Percentiles rank a stretch among this genome's conserved stretches.
phyloP scores from a whole-genome alignment of 179 eudicot species.

The Spergularia azorica region DNA sequence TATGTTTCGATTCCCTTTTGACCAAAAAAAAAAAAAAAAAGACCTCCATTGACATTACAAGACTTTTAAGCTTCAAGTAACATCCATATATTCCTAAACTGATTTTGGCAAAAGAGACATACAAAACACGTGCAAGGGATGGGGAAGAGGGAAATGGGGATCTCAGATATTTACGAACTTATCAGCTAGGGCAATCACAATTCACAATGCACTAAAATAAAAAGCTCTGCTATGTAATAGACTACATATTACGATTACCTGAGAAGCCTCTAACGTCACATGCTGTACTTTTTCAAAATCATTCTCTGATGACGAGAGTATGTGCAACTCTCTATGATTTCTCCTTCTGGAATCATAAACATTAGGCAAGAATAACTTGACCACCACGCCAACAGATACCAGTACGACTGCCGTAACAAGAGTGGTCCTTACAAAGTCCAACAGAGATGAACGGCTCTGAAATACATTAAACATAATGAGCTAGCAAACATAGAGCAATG shows the following conservation, averaged over 20 bases:
- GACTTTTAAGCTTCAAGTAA: neutral
- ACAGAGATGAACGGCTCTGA: slow-evolving; percentile 56
- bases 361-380: slow-evolving; percentile 52
- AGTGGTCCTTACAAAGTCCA: slow-evolving; percentile 47
- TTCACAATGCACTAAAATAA: neutral
- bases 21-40: neutral
- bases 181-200: neutral
- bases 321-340: slow-evolving; percentile 30
- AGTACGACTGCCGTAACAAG: slow-evolving; percentile 58
- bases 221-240: neutral
- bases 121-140: neutral
- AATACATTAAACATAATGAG: slow-evolving; percentile 26
- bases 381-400: slow-evolving; percentile 53
- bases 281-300: slow-evolving; percentile 25
- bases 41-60: neutral
- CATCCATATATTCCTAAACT: neutral
- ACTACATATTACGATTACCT: slow-evolving; percentile 39
- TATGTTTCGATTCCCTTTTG: neutral
- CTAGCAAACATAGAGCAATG: slow-evolving; percentile 1
- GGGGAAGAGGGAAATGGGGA: neutral
- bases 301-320: slow-evolving; percentile 40
- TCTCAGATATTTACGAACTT: neutral
- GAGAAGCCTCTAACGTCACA: slow-evolving; percentile 39
- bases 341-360: slow-evolving; percentile 43
- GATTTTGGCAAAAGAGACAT: neutral